phyloP scores from a whole-genome alignment of 306 rosid genomes.

The Trifolium pratense region DNA sequence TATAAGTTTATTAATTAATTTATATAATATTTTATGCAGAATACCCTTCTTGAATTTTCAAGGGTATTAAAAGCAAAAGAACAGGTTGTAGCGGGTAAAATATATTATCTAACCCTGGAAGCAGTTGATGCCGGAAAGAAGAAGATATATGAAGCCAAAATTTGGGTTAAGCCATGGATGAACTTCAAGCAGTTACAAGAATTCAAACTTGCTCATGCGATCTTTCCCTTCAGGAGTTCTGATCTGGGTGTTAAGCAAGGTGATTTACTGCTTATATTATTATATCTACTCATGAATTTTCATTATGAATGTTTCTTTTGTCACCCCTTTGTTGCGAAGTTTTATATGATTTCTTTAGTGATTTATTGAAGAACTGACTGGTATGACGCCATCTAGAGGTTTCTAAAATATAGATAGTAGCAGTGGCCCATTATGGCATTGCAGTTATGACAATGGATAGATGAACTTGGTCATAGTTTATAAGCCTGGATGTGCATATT shows the following conservation, averaged over 20 bases:
- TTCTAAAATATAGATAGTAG: too few species aligned
- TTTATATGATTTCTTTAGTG: too few species aligned
- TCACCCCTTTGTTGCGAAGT: background rate
- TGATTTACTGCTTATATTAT: conserved; percentile 25
- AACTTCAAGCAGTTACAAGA: conserved; percentile 61
- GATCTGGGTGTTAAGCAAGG: conserved; percentile 27
- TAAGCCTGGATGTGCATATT: too few species aligned
- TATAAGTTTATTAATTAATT: background rate
- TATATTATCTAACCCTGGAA: conserved; percentile 57
- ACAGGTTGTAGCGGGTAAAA: conserved; percentile 60
- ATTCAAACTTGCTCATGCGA: conserved; percentile 45
- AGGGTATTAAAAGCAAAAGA: conserved; percentile 58
- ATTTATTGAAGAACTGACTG: too few species aligned
- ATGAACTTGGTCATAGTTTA: too few species aligned
- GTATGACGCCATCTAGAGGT: too few species aligned
- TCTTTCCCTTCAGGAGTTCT: background rate
- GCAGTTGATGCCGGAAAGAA: conserved; percentile 57
- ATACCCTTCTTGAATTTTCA: conserved; percentile 52
- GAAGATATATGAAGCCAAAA: conserved; percentile 57
- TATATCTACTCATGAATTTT: conserved; percentile 4
- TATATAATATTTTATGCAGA: conserved; percentile 45
- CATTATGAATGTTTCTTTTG: conserved; percentile 1
- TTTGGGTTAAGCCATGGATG: conserved; percentile 73
- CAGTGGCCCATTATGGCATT: too few species aligned
- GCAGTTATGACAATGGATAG: too few species aligned